Conservation (phyloP, 2,329 filamentous ascomycete genomes). For the Epicoccum nigrum region DNA sequence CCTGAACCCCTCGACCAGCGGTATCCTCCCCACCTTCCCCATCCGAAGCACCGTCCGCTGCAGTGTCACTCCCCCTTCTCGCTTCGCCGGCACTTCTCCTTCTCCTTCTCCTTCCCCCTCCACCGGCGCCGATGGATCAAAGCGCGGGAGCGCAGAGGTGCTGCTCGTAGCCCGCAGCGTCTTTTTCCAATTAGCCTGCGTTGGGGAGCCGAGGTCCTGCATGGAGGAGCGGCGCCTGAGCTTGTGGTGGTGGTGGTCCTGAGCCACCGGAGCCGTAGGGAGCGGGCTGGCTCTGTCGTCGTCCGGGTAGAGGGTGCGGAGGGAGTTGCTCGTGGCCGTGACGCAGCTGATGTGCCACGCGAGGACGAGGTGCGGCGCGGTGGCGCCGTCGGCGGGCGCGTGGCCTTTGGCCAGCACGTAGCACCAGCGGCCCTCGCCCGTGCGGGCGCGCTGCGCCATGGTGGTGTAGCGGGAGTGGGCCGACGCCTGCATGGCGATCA, state of each 20-base stretch:
- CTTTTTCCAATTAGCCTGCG: conserved; percentile 2
- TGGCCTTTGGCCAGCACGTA: conserved; percentile 23
- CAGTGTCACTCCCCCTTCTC: conserved; percentile 15
- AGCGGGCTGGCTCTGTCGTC: not conserved
- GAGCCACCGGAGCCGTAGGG: not conserved
- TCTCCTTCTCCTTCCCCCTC: not conserved
- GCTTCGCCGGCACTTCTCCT: not conserved
- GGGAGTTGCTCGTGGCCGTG: conserved; percentile 16
- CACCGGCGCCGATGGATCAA: too few relatives aligned
- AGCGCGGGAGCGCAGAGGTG: conserved; percentile 5
- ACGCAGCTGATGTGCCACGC: conserved; percentile 20
- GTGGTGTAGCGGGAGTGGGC: not conserved
- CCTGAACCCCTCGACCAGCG: conserved; percentile 30
- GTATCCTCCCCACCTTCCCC: conserved; percentile 24
- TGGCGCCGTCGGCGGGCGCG: not conserved
- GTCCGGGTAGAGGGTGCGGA: conserved; percentile 18
- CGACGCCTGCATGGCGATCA: too few relatives aligned
- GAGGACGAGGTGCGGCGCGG: conserved; percentile 19
- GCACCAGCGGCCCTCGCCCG: conserved; percentile 25
- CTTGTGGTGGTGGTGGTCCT: not conserved
- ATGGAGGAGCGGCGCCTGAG: conserved; percentile 16
- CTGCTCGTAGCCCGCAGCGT: conserved; percentile 13
- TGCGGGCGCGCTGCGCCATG: conserved; percentile 5
- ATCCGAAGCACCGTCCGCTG: conserved; percentile 25
- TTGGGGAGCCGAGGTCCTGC: conserved; percentile 11